Evolutionary conservation across 805 yeast species (phyloP).

Genomic region (Candida morakotiae): DNA sequence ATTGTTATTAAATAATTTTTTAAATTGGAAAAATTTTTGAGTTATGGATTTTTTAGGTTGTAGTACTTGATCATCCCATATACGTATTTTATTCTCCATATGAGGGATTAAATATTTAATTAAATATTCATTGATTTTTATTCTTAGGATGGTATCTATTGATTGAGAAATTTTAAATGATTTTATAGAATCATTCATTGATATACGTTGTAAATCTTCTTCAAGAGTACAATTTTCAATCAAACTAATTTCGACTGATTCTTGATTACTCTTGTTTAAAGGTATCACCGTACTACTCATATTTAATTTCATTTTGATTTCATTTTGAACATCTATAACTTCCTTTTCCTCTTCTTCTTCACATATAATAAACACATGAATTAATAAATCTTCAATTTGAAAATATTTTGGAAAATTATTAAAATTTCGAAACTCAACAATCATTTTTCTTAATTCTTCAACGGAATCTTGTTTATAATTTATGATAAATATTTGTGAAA

Average conservation of each 20-base stretch:
- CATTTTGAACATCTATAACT: slow-evolving; percentile 26
- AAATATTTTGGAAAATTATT: slow-evolving; percentile 60
- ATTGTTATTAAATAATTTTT: slow-evolving; percentile 43
- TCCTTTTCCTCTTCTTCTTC: slow-evolving; percentile 31
- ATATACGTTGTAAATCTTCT: slow-evolving; percentile 43
- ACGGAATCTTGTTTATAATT: slow-evolving; percentile 48
- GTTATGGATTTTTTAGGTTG: slow-evolving; percentile 75
- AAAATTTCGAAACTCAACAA: slow-evolving; percentile 48
- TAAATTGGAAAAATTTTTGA: slow-evolving; percentile 66
- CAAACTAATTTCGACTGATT: slow-evolving; percentile 11
- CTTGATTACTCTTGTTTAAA: slow-evolving; percentile 1
- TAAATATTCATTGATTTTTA: slow-evolving; percentile 44
- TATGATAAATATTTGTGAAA: slow-evolving; percentile 66
- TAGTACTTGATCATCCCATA: slow-evolving; percentile 82
- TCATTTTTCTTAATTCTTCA: slow-evolving; percentile 53
- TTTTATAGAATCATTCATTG: slow-evolving; percentile 17
- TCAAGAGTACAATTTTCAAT: slow-evolving; percentile 42
- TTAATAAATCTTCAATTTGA: slow-evolving; percentile 58
- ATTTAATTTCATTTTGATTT: slow-evolving; percentile 22
- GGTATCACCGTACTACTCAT: slow-evolving; percentile 23
- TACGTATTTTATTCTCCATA: slow-evolving; percentile 75
- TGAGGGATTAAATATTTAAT: slow-evolving; percentile 62
- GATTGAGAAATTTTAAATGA: slow-evolving; percentile 15
- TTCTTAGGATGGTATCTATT: slow-evolving; percentile 37
- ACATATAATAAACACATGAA: slow-evolving; percentile 33